Conservation (phyloP, 2,329 filamentous ascomycete genomes). For the Xylariaceae sp. region DNA sequence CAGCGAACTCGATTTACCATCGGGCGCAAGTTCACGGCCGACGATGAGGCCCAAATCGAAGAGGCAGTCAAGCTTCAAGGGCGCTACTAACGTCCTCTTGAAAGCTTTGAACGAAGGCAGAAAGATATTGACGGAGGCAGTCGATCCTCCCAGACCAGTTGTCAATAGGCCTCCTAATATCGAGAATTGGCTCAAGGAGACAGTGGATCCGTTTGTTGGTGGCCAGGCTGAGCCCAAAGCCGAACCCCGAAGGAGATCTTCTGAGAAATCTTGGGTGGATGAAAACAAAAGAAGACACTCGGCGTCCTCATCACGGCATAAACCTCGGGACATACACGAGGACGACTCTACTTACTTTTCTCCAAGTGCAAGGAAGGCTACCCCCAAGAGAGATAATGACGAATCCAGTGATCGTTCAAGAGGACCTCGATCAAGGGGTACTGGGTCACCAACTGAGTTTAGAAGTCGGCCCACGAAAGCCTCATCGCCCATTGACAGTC, state of each 20-base stretch:
- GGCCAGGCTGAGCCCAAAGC: conserved; percentile 14
- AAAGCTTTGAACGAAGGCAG: conserved; percentile 60
- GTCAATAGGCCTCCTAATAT: conserved; percentile 58
- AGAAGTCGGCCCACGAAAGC: conserved; percentile 52
- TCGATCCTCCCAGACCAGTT: conserved; percentile 45
- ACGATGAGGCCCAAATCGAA: conserved; percentile 42
- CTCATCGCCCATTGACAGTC: conserved; percentile 41
- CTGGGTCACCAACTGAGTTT: conserved; percentile 43
- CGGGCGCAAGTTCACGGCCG: conserved; percentile 42
- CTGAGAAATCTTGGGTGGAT: conserved; percentile 33
- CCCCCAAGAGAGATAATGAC: conserved; percentile 11
- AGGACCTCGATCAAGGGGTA: conserved; percentile 29
- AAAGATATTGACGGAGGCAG: conserved; percentile 58
- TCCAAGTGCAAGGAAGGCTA: conserved; percentile 11
- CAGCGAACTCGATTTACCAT: conserved; percentile 55
- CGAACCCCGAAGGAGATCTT: conserved; percentile 30
- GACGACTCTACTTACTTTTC: conserved; percentile 14
- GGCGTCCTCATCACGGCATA: conserved; percentile 19
- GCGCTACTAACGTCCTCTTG: conserved; percentile 57
- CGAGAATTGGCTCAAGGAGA: conserved; percentile 59
- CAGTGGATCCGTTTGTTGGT: conserved; percentile 58
- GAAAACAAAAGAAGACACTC: conserved; percentile 27
- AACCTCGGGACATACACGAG: conserved; percentile 13
- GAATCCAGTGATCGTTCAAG: conserved; percentile 29
- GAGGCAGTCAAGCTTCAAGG: conserved; percentile 53